A percentile compares a stretch with the other conserved stretches of the same genome.
Conservation (phyloP, 345 rosid species). For the Psidium guajava region DNA sequence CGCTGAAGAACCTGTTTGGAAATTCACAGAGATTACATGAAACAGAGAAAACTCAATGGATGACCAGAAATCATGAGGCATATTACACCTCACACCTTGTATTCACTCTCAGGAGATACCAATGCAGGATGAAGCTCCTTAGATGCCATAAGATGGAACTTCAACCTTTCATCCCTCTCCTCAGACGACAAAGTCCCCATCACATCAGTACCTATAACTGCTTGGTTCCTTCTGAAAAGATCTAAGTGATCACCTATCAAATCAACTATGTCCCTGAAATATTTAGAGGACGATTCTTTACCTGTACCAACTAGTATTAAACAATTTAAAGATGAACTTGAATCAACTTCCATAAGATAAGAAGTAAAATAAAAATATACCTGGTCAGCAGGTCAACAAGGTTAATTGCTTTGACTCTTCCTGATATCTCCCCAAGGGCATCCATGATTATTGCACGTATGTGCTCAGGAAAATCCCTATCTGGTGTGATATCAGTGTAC, state of each 20-base stretch:
- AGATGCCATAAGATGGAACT: constrained; percentile 72
- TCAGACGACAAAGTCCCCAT: constrained; percentile 80
- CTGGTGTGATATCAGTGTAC: constrained; percentile 89
- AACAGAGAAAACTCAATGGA: background rate
- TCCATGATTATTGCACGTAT: constrained; percentile 78
- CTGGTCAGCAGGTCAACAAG: constrained; percentile 82
- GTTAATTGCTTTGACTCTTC: constrained; percentile 71
- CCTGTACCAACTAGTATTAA: background rate
- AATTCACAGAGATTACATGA: background rate
- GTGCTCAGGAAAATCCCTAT: constrained; percentile 80
- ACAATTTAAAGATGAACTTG: background rate
- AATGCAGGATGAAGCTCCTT: constrained; percentile 94
- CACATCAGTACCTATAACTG: constrained; percentile 78
- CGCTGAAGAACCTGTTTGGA: constrained; percentile 65
- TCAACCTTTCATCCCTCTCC: constrained; percentile 92
- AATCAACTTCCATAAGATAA: background rate
- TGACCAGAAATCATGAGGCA: background rate
- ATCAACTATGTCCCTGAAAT: constrained; percentile 89
- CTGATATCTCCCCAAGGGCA: constrained; percentile 80
- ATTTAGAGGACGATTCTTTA: constrained; percentile 2
- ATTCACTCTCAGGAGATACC: constrained; percentile 87
- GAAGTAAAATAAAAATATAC: constrained; percentile 12
- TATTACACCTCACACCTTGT: constrained; percentile 74
- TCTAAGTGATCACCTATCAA: constrained; percentile 87
- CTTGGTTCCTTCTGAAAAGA: constrained; percentile 84